Evolutionary conservation across 306 rosid species (phyloP).

Genomic region (Prunus fruticosa): DNA sequence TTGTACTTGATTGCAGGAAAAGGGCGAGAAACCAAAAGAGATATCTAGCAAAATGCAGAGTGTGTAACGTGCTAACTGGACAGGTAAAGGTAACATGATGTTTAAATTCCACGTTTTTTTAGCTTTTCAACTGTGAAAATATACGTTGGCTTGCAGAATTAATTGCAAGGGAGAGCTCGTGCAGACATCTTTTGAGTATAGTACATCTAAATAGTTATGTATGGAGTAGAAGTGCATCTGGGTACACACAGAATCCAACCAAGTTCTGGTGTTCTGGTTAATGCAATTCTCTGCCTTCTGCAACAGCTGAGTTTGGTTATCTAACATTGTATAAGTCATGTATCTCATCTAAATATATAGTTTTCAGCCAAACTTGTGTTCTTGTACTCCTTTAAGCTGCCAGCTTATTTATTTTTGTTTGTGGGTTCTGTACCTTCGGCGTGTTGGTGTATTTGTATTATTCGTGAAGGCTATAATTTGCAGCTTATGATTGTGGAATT

Average conservation of each 20-base stretch:
- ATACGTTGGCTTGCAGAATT: conserved; percentile 39
- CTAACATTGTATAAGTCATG: conserved; percentile 26
- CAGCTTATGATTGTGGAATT: conserved; percentile 12
- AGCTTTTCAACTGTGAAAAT: conserved; percentile 9
- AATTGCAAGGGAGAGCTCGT: conserved; percentile 34
- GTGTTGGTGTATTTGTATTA: conserved; percentile 26
- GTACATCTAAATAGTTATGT: conserved; percentile 40
- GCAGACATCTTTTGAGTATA: conserved; percentile 43
- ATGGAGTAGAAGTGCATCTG: conserved; percentile 49
- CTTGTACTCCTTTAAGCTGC: conserved; percentile 17
- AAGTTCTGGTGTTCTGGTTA: conserved; percentile 35
- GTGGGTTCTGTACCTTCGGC: conserved; percentile 30
- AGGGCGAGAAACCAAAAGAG: conserved; percentile 71
- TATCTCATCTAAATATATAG: conserved; percentile 19
- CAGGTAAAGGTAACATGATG: conserved; percentile 25
- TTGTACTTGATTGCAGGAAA: conserved; percentile 52
- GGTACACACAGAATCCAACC: conserved; percentile 35
- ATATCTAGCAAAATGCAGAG: conserved; percentile 75
- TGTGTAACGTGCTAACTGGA: conserved; percentile 43
- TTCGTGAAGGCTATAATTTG: conserved; percentile 16
- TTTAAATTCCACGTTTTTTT: conserved; percentile 10
- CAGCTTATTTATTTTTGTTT: conserved; percentile 21
- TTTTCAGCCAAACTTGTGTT: conserved; percentile 28
- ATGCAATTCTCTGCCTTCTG: conserved; percentile 32
- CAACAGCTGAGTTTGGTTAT: conserved; percentile 41